Base-by-base conservation (phyloP, 257 asterid genomes). In the Rubia yunnanensis region DNA sequence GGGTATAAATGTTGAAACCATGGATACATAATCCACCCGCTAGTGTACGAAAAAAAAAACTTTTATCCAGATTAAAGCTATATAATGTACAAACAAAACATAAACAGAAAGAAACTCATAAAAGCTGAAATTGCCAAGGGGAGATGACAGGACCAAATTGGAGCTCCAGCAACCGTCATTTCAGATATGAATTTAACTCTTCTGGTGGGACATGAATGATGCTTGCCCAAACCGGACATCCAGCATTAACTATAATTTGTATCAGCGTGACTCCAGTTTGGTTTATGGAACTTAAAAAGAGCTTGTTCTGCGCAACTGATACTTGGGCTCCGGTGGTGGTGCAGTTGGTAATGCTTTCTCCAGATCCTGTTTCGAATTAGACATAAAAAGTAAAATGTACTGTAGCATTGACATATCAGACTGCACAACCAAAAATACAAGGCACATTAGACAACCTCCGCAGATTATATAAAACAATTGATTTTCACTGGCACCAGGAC, bases 291-390 rank as follows among this genome's bases (percentile, higher is more conserved):
- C 68, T 81, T 75, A 81, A 66, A 81, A 26, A 23, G 81, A 81
- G 56, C 85, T 81, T 70, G 83, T 78, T 70, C 83, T 62, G 32
- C 83, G 75, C 35, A 81, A 75, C 71, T 81, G 85, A 69, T 81
- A 75, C 74, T 68, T 81, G 15, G 79, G 83, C 77, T 81, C 83
- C 9, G 74, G 81, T 38, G 68, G 77, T 60, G 76, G 79, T 26
- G 65, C 70, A 53, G 49, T 52, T 5, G 83, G 75, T 57, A 81
- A 67, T 41, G 71, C 65, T 60, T 70, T 68, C 70, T 78, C 81
- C 60, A 75, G 31, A 75, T 78, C 83, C 85, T 81, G 72, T 59
- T 71, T 44, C 35, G 44, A 17, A 9, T 5, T 1, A 31, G 1
- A 7, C 48, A 34, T 32, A 4, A 31, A 41, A 31, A 53, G n/a